Base-by-base conservation (phyloP, 2,329 filamentous ascomycete species). In the Cryphonectria nitschkei region DNA sequence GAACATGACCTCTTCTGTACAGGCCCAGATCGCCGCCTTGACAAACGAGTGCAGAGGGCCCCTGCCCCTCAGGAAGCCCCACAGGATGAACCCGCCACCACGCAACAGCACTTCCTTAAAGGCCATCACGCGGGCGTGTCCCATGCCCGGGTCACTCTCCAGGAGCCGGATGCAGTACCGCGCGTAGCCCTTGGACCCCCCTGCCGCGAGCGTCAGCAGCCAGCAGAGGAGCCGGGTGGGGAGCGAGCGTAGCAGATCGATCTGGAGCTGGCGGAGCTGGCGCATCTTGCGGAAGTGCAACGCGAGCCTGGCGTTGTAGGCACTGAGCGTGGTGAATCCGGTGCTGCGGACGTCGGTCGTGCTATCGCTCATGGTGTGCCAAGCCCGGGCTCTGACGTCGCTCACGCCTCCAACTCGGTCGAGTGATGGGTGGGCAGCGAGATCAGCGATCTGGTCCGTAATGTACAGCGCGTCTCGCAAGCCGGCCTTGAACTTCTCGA, bases 71-170 rank as follows among this genome's bases (percentile, higher is more conserved):
- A 72, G 34, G 16, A 70, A 72, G 37, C 60, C 68, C 70, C 70
- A 72, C 37, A 72, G n/a, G 39, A 68, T 39, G 62, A 68, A 67
- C 22, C 61, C 67, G 26, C 71, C 71, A n/a, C 64, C 41, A 11
- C 69, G 71, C 19, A 73, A 29, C 46, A 73, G 62, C 56, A 67
- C 54, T 46, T 73, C 71, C 46, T 68, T 68, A 67, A 71, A 71
- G 37, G 71, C 71, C 58, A 67, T 41, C 16, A 72, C 43, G 34
- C 69, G 69, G 64, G 62, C 50, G 6, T 65, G 58, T 19, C 65
- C 68, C 63, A 46, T 63, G n/a, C 50, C 34, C 46, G 69, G 66
- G 64, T 72, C 70, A 13, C 26, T 67, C 26, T 70, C 39, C 39
- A 60, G 52, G 34, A 67, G 37, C 11, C 32, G 46, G 60, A 39